Conservation (phyloP, 1,139 yeast genomes). For the Scheffersomyces cryptocercus region DNA sequence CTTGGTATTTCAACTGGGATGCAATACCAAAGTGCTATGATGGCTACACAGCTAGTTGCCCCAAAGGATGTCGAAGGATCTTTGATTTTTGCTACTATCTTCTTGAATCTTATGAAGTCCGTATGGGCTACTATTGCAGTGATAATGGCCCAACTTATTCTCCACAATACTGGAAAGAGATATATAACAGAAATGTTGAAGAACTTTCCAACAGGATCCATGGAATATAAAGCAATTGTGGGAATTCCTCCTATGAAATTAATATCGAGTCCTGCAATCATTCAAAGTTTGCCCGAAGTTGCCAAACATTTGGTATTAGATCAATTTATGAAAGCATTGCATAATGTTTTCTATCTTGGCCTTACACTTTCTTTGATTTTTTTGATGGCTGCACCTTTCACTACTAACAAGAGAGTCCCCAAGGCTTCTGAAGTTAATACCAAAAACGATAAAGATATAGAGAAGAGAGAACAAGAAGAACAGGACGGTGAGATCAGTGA, state of each 20-base stretch:
- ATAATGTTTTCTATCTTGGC: conserved; percentile 40
- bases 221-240: conserved; percentile 19
- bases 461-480: neutral
- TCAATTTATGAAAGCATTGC: conserved; percentile 37
- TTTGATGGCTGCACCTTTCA: conserved; percentile 29
- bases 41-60: conserved; percentile 53
- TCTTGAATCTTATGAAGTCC: conserved; percentile 45
- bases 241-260: conserved; percentile 16
- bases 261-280: conserved; percentile 19
- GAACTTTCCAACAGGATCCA: conserved; percentile 13
- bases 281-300: conserved; percentile 18
- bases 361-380: conserved; percentile 34
- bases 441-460: conserved; percentile 1
- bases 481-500: neutral
- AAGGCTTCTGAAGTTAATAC: conserved; percentile 12
- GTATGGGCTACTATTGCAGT: conserved; percentile 51
- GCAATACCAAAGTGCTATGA: conserved; percentile 48
- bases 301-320: conserved; percentile 23
- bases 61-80: conserved; percentile 51
- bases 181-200: conserved; percentile 16
- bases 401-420: conserved; percentile 42
- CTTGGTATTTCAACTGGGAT: conserved; percentile 57
- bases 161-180: neutral
- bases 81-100: conserved; percentile 46
- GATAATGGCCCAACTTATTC: conserved; percentile 26